Evolutionary conservation across 768 basidiomycete species (phyloP).

Genomic region (Kwoniella botswanensis): DNA sequence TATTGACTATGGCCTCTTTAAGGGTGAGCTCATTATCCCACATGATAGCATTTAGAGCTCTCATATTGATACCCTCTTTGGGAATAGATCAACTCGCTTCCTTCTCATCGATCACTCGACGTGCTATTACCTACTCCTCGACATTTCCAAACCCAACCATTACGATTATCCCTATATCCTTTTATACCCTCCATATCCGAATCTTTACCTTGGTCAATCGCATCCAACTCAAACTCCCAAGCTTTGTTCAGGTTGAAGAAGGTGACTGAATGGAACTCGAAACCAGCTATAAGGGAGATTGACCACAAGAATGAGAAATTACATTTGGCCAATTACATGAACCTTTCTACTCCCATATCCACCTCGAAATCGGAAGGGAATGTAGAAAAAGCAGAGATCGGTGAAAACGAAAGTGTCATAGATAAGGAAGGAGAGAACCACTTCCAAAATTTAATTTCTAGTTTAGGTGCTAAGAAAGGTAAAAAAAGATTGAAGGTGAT

Average conservation of each 20-base stretch:
- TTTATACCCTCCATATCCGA: conserved; percentile 19
- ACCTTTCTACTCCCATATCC: background rate
- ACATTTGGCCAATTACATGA: background rate
- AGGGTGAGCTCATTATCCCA: conserved; percentile 1
- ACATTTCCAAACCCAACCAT: conserved; percentile 5
- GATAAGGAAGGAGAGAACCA: background rate
- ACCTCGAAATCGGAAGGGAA: background rate
- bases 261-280: conserved; percentile 19
- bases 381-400: background rate
- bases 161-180: conserved; percentile 23
- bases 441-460: conserved; percentile 5
- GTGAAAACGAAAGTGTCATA: background rate
- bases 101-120: conserved; percentile 9
- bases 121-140: conserved; percentile 16
- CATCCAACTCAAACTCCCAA: background rate
- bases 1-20: conserved; percentile 10
- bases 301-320: conserved; percentile 22
- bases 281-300: conserved; percentile 23
- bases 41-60: too few relatives aligned
- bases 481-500: conserved; percentile 8
- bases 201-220: conserved; percentile 13
- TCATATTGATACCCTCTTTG: too few relatives aligned
- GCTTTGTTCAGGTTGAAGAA: conserved; percentile 22
- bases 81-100: conserved; percentile 6
- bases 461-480: conserved; percentile 6